Percentiles rank a stretch among this genome's conserved stretches.
Conservation (phyloP, 129 eudicot species). For the Lactuca sativa region DNA sequence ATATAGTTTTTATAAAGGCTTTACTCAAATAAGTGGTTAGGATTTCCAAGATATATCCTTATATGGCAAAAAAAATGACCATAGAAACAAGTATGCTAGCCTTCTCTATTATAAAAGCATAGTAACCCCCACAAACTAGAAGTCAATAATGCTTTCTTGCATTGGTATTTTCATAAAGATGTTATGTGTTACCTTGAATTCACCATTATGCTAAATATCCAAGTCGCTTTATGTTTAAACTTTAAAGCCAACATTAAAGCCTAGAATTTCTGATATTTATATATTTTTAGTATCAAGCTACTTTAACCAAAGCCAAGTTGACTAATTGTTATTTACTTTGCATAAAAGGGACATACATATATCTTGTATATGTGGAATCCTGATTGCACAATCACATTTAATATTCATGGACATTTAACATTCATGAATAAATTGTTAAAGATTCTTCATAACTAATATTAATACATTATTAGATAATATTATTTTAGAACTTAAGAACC, state of each 20-base stretch:
- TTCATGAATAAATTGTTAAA: background rate
- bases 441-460: constrained; percentile 3
- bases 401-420: background rate
- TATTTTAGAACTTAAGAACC: constrained; percentile 9
- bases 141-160: background rate
- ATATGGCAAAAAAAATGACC: constrained; percentile 11
- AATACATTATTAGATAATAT: background rate
- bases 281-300: background rate
- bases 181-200: background rate
- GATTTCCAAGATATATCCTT: background rate
- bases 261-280: background rate
- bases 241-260: background rate
- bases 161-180: background rate
- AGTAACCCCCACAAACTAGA: constrained; percentile 1
- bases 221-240: background rate
- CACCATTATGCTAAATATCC: background rate
- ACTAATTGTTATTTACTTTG: constrained; percentile 2
- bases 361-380: background rate
- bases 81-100: constrained; percentile 6
- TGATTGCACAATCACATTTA: background rate
- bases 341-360: background rate
- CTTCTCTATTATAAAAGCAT: background rate
- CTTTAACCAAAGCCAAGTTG: constrained; percentile 2
- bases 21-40: background rate
- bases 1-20: background rate